Evolutionary conservation across 305 asterid species (phyloP).

Genomic region (Fraxinus dipetala): DNA sequence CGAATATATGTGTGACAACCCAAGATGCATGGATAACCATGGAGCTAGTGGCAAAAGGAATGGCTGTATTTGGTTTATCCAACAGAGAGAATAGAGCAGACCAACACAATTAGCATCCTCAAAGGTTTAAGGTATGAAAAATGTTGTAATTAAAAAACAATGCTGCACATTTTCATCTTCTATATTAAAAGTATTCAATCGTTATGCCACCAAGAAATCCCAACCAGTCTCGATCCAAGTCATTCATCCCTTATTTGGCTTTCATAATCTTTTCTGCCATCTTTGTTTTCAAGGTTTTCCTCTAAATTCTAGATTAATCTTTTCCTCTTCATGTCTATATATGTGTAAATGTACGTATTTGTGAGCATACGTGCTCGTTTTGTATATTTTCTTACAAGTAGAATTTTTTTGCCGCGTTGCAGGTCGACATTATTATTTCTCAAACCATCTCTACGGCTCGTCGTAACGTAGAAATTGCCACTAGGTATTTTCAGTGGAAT

Average conservation of each 20-base stretch:
- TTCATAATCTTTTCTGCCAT: constrained; percentile 61
- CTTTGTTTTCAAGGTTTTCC: constrained; percentile 65
- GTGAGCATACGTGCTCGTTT: neutral
- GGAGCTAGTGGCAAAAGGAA: constrained; percentile 7
- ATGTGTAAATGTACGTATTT: neutral
- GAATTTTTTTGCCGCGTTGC: constrained; percentile 1
- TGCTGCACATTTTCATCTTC: constrained; percentile 21
- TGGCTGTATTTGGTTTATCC: constrained; percentile 18
- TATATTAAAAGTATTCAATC: constrained; percentile 28
- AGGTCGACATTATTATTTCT: constrained; percentile 61
- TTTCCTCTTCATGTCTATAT: neutral
- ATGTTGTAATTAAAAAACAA: constrained; percentile 24
- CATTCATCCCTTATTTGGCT: constrained; percentile 53
- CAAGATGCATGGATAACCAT: constrained; percentile 44
- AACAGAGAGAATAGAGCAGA: neutral
- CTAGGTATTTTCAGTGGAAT: constrained; percentile 13
- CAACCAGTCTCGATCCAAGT: constrained; percentile 43
- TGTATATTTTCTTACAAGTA: neutral
- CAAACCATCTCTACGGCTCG: constrained; percentile 48
- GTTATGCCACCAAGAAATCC: constrained; percentile 33
- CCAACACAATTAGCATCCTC: constrained; percentile 7
- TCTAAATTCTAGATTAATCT: neutral
- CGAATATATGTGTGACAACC: constrained; percentile 16
- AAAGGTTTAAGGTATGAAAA: neutral
- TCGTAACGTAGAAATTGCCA: constrained; percentile 27